phyloP scores from a whole-genome alignment of 495 filamentous ascomycete genomes.

The Chaetomium cochliodes region DNA sequence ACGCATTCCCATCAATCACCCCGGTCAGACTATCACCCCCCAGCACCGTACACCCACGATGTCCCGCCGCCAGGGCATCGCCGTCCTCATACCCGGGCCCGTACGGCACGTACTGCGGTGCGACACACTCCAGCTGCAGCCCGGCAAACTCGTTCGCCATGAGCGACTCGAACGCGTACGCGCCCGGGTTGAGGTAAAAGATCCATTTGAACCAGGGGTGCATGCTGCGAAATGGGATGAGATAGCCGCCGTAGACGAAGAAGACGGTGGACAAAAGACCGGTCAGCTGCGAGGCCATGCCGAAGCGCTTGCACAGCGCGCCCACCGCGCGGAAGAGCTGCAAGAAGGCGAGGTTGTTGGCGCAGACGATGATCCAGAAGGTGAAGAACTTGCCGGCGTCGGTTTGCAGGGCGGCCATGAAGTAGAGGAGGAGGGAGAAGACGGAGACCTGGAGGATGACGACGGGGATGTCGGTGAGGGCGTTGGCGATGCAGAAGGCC shows the following conservation, averaged over 20 bases:
- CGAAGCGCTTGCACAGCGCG: slow-evolving; percentile 58
- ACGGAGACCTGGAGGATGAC: slow-evolving; percentile 49
- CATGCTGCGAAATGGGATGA: slow-evolving; percentile 71
- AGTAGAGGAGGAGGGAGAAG: slow-evolving; percentile 59
- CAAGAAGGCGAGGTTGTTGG: slow-evolving; percentile 56
- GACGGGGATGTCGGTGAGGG: slow-evolving; percentile 58
- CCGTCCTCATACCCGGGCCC: slow-evolving; percentile 44
- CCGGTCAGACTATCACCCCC: slow-evolving; percentile 48
- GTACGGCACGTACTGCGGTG: slow-evolving; percentile 44
- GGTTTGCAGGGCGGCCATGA: slow-evolving; percentile 52
- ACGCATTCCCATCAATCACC: slow-evolving; percentile 52
- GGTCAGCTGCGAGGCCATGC: slow-evolving; percentile 46
- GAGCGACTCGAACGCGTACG: slow-evolving; percentile 70
- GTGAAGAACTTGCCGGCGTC: slow-evolving; percentile 60
- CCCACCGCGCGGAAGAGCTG: slow-evolving; percentile 72
- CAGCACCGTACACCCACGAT: slow-evolving; percentile 45
- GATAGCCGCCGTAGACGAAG: slow-evolving; percentile 70
- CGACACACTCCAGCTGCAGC: slow-evolving; percentile 39
- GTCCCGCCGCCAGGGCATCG: slow-evolving; percentile 41
- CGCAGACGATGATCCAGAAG: slow-evolving; percentile 56
- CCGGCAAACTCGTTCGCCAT: slow-evolving; percentile 67
- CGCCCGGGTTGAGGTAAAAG: slow-evolving; percentile 73
- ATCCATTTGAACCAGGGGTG: slow-evolving; percentile 80
- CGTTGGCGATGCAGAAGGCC: slow-evolving; percentile 55
- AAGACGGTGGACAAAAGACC: slow-evolving; percentile 10